These are phyloP conservation scores for Asterophora lycoperdoides DNA, from an alignment of 768 basidiomycete species.

Conservation along the genomic window DNA sequence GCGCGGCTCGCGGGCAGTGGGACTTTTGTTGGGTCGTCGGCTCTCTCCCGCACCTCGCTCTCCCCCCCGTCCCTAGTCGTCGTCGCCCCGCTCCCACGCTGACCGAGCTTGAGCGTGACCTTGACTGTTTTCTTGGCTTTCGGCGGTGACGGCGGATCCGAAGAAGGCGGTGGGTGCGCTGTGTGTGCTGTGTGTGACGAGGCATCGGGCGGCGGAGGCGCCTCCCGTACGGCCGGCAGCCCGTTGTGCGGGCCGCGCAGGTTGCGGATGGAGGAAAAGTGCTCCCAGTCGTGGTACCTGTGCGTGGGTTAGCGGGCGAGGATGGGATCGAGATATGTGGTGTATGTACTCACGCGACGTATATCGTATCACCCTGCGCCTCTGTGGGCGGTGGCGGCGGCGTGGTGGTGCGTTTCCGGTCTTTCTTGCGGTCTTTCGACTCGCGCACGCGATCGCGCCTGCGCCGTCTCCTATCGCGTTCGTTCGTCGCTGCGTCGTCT, in stretches of 20 bases:
- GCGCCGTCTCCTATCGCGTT: conserved; percentile 40
- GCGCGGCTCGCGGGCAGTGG: conserved; percentile 11
- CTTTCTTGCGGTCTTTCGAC: background rate
- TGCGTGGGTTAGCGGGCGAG: no score
- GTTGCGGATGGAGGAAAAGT: conserved; percentile 92
- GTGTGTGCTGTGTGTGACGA: no score
- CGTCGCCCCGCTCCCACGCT: no score
- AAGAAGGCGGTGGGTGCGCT: no score
- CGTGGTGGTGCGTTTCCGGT: background rate
- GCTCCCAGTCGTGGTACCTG: conserved; percentile 93
- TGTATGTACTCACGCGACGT: conserved; percentile 90
- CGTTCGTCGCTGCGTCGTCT: conserved; percentile 29
- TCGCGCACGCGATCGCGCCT: conserved; percentile 32
- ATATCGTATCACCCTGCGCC: conserved; percentile 45
- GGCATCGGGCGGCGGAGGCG: conserved; percentile 28
- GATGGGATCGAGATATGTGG: no score
- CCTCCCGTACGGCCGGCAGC: conserved; percentile 59
- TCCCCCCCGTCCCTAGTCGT: background rate
- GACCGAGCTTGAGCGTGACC: conserved; percentile 29
- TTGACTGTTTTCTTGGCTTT: conserved; percentile 30
- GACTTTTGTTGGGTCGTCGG: conserved; percentile 14
- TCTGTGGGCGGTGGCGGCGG: conserved; percentile 15
- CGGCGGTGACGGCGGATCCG: no score
- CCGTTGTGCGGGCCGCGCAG: conserved; percentile 79
- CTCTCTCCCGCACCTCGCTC: conserved; percentile 6